Evolutionary conservation across 2,329 filamentous ascomycete genomes (phyloP).

Genomic region (Penicillium oxalicum): DNA sequence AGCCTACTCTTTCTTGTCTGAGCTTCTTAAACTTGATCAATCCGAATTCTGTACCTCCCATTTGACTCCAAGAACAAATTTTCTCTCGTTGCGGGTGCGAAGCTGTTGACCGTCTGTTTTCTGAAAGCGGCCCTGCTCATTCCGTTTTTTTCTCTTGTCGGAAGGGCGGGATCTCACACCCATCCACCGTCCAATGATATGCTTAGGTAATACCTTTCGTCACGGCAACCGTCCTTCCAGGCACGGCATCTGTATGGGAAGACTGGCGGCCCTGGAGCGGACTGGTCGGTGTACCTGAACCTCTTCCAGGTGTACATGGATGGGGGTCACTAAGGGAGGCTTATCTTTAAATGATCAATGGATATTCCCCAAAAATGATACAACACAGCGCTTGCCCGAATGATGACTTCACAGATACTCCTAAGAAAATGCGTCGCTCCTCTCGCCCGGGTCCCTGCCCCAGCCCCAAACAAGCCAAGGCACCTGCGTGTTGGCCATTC

Average conservation of each 20-base stretch:
- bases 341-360: too few relatives aligned
- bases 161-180: constrained; percentile 32
- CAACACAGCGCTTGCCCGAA: too few relatives aligned
- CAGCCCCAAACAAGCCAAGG: constrained; percentile 1
- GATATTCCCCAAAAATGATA: too few relatives aligned
- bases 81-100: neutral
- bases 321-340: too few relatives aligned
- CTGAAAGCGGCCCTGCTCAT: constrained; percentile 22
- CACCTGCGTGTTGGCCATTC: constrained; percentile 1
- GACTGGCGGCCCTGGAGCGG: too few relatives aligned
- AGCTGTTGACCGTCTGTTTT: neutral
- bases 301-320: too few relatives aligned
- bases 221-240: constrained; percentile 26
- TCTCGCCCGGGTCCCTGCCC: neutral
- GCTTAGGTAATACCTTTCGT: constrained; percentile 34
- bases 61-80: constrained; percentile 12
- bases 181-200: constrained; percentile 22
- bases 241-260: neutral
- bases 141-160: constrained; percentile 33
- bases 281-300: too few relatives aligned
- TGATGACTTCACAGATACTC: neutral
- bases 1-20: neutral
- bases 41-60: neutral
- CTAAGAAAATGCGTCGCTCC: neutral
- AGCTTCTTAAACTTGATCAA: neutral